Conservation (phyloP, 2,329 filamentous ascomycete genomes). For the Passalora sequoiae region DNA sequence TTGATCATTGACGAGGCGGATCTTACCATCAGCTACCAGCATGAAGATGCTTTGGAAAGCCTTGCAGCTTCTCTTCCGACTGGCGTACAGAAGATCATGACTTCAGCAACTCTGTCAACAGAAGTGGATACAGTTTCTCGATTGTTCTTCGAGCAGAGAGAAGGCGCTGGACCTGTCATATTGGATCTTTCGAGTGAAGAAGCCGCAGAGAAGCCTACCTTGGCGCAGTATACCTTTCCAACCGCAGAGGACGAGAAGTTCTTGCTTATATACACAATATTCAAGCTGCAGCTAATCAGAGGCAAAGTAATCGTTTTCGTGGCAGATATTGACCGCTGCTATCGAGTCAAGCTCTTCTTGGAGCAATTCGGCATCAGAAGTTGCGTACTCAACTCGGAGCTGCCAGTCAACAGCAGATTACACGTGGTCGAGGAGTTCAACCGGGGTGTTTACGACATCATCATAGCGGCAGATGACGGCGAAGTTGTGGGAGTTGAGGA, state of each 20-base stretch:
- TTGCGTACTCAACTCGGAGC: slow-evolving; percentile 87
- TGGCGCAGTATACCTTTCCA: slow-evolving; percentile 85
- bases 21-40: slow-evolving; percentile 86
- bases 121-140: slow-evolving; percentile 82
- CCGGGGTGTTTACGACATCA: slow-evolving; percentile 92
- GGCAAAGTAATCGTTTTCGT: slow-evolving; percentile 87
- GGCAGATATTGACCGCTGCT: slow-evolving; percentile 80
- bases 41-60: slow-evolving; percentile 80
- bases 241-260: slow-evolving; percentile 98
- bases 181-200: slow-evolving; percentile 80
- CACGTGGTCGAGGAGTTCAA: slow-evolving; percentile 98
- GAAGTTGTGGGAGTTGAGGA: slow-evolving; percentile 70
- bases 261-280: slow-evolving; percentile 84
- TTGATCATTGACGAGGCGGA: slow-evolving; percentile 94
- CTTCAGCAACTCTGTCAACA: slow-evolving; percentile 84
- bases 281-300: slow-evolving; percentile 89
- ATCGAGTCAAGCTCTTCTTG: slow-evolving; percentile 87
- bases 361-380: slow-evolving; percentile 96
- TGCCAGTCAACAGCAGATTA: slow-evolving; percentile 86
- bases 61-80: slow-evolving; percentile 74
- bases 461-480: slow-evolving; percentile 90
- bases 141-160: slow-evolving; percentile 68
- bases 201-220: slow-evolving; percentile 48
- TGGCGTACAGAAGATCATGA: slow-evolving; percentile 83
- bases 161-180: slow-evolving; percentile 53